A percentile compares a stretch with the other conserved stretches of the same genome.
phyloP scores from a whole-genome alignment of 2,329 filamentous ascomycete genomes.

The Penicillium corylophilum region DNA sequence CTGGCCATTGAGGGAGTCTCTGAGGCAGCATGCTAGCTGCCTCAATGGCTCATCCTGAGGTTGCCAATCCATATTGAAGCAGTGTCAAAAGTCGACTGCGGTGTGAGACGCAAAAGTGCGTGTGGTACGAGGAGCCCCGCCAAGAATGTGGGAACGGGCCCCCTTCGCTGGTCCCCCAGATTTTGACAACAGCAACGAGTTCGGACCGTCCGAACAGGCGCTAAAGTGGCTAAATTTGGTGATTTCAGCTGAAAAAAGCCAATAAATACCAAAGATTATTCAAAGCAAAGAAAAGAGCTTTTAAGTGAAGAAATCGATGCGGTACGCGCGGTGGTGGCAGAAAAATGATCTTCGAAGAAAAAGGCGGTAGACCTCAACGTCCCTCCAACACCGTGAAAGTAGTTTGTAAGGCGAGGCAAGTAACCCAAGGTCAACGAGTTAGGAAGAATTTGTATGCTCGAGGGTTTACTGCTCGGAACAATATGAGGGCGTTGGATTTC shows the following conservation, averaged over 20 bases:
- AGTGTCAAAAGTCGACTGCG: slow-evolving; percentile 17
- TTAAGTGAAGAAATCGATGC: neutral
- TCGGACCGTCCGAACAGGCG: neutral
- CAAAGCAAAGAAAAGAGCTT: neutral
- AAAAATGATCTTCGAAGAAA: neutral
- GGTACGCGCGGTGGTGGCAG: neutral
- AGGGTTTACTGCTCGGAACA: too few species aligned
- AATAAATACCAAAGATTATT: neutral
- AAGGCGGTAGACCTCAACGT: slow-evolving; percentile 1
- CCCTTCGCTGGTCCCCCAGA: slow-evolving; percentile 17
- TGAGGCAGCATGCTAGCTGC: slow-evolving; percentile 85
- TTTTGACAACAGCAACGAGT: slow-evolving; percentile 5
- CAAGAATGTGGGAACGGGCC: slow-evolving; percentile 28
- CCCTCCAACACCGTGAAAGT: neutral
- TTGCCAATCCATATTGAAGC: slow-evolving; percentile 78
- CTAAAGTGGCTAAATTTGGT: neutral
- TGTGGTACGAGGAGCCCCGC: slow-evolving; percentile 28
- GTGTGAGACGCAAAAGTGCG: slow-evolving; percentile 24
- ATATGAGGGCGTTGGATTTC: too few species aligned
- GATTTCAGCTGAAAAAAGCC: neutral
- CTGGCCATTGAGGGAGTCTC: slow-evolving; percentile 85
- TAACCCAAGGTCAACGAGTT: neutral
- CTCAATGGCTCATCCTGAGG: slow-evolving; percentile 80
- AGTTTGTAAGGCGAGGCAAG: neutral
- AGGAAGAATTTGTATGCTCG: neutral